phyloP scores from a whole-genome alignment of 495 filamentous ascomycete species.

The Aspergillus diversus region DNA sequence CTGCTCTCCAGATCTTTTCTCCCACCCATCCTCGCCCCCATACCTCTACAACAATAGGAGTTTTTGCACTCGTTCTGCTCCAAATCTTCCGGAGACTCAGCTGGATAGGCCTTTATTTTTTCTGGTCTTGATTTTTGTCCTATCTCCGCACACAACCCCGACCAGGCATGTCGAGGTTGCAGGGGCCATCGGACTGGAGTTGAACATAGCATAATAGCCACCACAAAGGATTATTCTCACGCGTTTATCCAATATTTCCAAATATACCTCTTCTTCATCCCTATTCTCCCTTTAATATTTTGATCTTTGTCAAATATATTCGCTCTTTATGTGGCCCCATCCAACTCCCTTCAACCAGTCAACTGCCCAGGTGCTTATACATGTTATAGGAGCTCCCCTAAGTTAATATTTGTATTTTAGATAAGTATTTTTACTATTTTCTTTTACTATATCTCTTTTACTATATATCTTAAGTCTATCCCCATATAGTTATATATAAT shows the following conservation, averaged over 20 bases:
- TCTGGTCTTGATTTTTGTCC: neutral
- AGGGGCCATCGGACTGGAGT: neutral
- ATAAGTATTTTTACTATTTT: neutral
- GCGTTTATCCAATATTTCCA: slow-evolving; percentile 4
- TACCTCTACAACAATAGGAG: slow-evolving; percentile 20
- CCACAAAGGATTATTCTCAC: neutral
- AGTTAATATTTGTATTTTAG: neutral
- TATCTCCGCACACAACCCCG: neutral
- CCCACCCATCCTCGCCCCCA: slow-evolving; percentile 14
- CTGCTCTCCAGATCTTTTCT: slow-evolving; percentile 1
- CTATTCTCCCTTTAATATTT: neutral
- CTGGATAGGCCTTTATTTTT: neutral
- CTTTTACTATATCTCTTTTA: neutral
- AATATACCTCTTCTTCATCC: neutral
- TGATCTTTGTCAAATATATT: neutral
- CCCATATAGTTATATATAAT: too few relatives aligned
- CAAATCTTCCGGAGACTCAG: slow-evolving; percentile 26
- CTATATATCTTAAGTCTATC: too few relatives aligned
- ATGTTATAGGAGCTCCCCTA: neutral
- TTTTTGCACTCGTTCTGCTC: slow-evolving; percentile 54
- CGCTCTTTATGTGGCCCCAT: neutral
- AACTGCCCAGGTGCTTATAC: neutral
- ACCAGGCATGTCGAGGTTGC: neutral
- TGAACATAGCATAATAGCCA: slow-evolving; percentile 8
- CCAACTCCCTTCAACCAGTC: neutral